phyloP scores from a whole-genome alignment of 2,329 filamentous ascomycete genomes.

The Meredithiella fracta region DNA sequence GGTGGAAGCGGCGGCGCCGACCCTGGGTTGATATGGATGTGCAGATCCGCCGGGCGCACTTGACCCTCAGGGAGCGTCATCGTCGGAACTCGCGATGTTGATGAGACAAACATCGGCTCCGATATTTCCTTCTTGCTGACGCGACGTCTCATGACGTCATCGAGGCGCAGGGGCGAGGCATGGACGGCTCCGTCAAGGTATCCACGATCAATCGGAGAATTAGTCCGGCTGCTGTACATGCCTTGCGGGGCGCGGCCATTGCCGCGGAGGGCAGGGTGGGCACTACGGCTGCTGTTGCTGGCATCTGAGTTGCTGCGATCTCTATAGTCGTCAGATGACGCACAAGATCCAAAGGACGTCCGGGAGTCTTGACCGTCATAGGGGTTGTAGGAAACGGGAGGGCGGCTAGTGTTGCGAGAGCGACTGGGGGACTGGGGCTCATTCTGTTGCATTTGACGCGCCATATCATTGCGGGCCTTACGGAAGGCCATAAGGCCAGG shows the following conservation, averaged over 20 bases:
- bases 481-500: slow-evolving; percentile 40
- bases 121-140: slow-evolving; percentile 34
- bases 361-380: slow-evolving; percentile 17
- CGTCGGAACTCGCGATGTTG: slow-evolving; percentile 29
- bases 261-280: slow-evolving; percentile 7
- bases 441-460: slow-evolving; percentile 28
- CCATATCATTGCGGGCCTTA: slow-evolving; percentile 40
- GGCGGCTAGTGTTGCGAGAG: slow-evolving; percentile 29
- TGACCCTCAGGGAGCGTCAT: slow-evolving; percentile 24
- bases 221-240: slow-evolving; percentile 12
- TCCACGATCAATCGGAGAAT: slow-evolving; percentile 13
- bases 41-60: slow-evolving; percentile 23
- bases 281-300: slow-evolving; percentile 28
- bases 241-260: slow-evolving; percentile 5
- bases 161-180: slow-evolving; percentile 19
- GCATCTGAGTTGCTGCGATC: slow-evolving; percentile 40
- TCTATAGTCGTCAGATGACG: slow-evolving; percentile 25
- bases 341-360: slow-evolving; percentile 16
- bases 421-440: slow-evolving; percentile 33
- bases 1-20: slow-evolving; percentile 38
- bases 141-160: slow-evolving; percentile 26
- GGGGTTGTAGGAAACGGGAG: slow-evolving; percentile 28
- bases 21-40: slow-evolving; percentile 21
- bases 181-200: slow-evolving; percentile 15
- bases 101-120: slow-evolving; percentile 32